Evolutionary conservation across 2,329 filamentous ascomycete genomes (phyloP), one percentile per base, ranked within the genome.

Genomic region (Aspergillus melleus): DNA sequence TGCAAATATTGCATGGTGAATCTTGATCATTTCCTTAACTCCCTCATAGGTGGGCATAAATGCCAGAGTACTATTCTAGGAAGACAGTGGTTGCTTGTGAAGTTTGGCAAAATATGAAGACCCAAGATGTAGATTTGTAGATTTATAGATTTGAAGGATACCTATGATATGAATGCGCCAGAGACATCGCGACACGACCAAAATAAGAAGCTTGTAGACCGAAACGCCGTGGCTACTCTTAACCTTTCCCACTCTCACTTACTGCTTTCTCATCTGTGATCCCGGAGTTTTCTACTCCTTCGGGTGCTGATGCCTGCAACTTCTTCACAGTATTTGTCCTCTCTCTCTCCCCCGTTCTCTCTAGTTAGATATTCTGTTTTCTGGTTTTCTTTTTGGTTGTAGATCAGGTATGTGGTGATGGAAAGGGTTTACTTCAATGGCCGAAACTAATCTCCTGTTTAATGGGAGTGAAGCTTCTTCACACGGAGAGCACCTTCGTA

Each of bases 401-500:
- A n/a, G 16, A 16, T n/a, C 5, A 14, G 14, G 14, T 39, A 39
- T 39, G n/a, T n/a, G n/a, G 12, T 5, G 32, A 6, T 16, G 4
- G 24, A 26, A 6, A 26, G 6, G 24, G 24, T 39, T 39, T 14
- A 16, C 36, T 42, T n/a, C 36, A 42, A n/a, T 16, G 16, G 6
- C 16, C 36, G n/a, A 1, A 42, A 42, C 36, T n/a, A 36, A 36
- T 16, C 32, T 36, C 32, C 19, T 19, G n/a, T 57, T 74, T 76
- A 88, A 66, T 78, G 82, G 51, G 83, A 81, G 73, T 89, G 91
- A 75, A 96, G 77, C 84, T 99, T 99, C 85, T 90, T 96, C 64
- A 98, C 82, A 72, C 90, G 86, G 59, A 88, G 86, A 2, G 86
- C 85, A 47, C 95, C 95, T 78, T 99, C 95, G 70, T 97, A 99